Percentiles rank a stretch among this genome's conserved stretches.
These are phyloP conservation scores for Paraconiothyrium sp. DNA, from an alignment of 2,329 filamentous ascomycete genomes.

Conservation along the genomic window DNA sequence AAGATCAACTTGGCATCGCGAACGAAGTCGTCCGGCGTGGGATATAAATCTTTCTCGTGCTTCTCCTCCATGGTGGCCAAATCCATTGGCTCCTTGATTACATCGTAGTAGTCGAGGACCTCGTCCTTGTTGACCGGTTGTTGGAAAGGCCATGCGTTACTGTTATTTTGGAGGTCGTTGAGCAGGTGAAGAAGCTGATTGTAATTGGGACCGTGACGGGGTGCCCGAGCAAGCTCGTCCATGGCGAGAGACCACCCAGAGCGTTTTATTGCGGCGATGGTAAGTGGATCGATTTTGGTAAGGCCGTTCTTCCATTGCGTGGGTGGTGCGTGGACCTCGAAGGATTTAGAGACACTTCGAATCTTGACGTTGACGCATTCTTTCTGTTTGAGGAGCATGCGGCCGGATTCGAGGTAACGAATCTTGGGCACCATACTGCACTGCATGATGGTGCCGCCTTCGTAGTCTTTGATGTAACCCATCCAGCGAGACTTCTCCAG, in stretches of 20 bases:
- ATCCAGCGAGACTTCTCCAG: constrained; percentile 92
- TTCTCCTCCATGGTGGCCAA: constrained; percentile 94
- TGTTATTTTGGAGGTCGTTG: constrained; percentile 94
- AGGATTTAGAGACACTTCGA: constrained; percentile 85
- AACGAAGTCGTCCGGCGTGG: constrained; percentile 90
- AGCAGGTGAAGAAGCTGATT: constrained; percentile 91
- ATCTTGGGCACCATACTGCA: constrained; percentile 96
- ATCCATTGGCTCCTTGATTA: constrained; percentile 98
- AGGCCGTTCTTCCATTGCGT: constrained; percentile 81
- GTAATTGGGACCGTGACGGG: constrained; percentile 95
- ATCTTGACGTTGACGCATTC: constrained; percentile 96
- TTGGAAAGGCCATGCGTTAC: constrained; percentile 92
- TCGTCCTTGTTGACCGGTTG: constrained; percentile 94
- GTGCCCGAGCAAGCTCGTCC: constrained; percentile 94
- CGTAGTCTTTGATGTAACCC: constrained; percentile 99
- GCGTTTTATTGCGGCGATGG: constrained; percentile 85
- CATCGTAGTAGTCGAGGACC: constrained; percentile 98
- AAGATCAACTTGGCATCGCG: constrained; percentile 89
- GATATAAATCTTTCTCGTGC: constrained; percentile 91
- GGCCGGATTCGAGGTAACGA: constrained; percentile 89
- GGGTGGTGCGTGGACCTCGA: constrained; percentile 86
- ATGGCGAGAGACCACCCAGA: constrained; percentile 97
- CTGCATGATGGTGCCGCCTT: constrained; percentile 99
- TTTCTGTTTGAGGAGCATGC: constrained; percentile 97
- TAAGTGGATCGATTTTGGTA: constrained; percentile 78